phyloP scores from a whole-genome alignment of 2,329 filamentous ascomycete genomes.

The Ophiobolus disseminans region DNA sequence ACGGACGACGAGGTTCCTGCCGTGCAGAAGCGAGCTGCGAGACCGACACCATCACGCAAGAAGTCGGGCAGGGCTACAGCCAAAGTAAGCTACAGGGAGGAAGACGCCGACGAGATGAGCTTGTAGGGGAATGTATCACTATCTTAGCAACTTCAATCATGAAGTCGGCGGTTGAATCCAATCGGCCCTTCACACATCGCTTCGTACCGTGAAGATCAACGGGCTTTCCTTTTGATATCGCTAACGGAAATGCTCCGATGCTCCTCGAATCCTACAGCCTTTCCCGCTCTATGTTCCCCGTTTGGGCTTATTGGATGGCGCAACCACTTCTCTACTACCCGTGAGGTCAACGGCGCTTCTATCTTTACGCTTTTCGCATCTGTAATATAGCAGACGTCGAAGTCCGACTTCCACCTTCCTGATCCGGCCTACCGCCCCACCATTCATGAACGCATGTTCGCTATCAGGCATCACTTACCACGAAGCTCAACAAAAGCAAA shows the following conservation, averaged over 20 bases:
- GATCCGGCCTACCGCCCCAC: slow-evolving; percentile 1
- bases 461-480: slow-evolving; percentile 5
- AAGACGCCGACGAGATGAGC: slow-evolving; percentile 40
- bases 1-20: slow-evolving; percentile 29
- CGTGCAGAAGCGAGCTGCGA: slow-evolving; percentile 33
- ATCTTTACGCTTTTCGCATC: slow-evolving; percentile 1
- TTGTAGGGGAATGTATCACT: slow-evolving; percentile 17
- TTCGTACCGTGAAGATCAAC: slow-evolving; percentile 4
- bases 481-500: slow-evolving; percentile 1
- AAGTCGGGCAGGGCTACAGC: slow-evolving; percentile 35
- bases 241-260: slow-evolving; percentile 18
- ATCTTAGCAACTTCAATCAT: neutral
- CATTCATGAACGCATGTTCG: slow-evolving; percentile 2
- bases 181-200: slow-evolving; percentile 11
- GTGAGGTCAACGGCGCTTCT: neutral
- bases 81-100: slow-evolving; percentile 46
- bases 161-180: neutral
- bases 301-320: slow-evolving; percentile 1
- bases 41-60: slow-evolving; percentile 31
- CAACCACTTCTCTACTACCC: slow-evolving; percentile 1
- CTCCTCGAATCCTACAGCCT: slow-evolving; percentile 18
- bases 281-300: slow-evolving; percentile 22
- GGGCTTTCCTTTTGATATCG: neutral
- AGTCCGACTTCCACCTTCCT: slow-evolving; percentile 1
- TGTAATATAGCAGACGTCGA: slow-evolving; percentile 5